Evolutionary conservation across 192 early-diverging fungal species (phyloP).

Genomic region (Gamsiella multidivaricata): DNA sequence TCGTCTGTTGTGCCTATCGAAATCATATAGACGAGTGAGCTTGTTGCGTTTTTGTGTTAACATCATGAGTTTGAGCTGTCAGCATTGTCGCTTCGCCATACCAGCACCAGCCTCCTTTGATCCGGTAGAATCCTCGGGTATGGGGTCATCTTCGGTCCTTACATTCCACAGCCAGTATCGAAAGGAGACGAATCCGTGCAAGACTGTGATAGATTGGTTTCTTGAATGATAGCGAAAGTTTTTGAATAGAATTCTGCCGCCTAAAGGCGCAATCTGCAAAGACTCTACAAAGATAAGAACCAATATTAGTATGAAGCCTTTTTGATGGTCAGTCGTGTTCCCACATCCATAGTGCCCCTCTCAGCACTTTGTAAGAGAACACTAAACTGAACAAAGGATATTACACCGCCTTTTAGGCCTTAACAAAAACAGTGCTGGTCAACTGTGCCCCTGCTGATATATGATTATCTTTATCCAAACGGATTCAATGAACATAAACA

Average conservation of each 20-base stretch:
- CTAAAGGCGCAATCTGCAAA: conserved; percentile 72
- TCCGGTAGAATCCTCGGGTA: conserved; percentile 40
- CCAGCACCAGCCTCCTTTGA: conserved; percentile 28
- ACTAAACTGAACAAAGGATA: too few relatives aligned
- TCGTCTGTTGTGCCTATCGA: conserved; percentile 36
- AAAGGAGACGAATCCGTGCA: conserved; percentile 79
- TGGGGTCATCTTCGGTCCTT: conserved; percentile 54
- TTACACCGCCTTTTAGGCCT: too few relatives aligned
- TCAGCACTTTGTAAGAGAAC: too few relatives aligned
- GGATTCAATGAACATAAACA: too few relatives aligned
- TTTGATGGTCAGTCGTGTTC: too few relatives aligned
- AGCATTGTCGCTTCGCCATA: background rate
- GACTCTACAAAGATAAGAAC: conserved; percentile 63
- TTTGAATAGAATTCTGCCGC: conserved; percentile 80
- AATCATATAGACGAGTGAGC: background rate
- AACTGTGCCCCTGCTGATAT: too few relatives aligned
- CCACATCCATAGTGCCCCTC: too few relatives aligned
- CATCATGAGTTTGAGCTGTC: background rate
- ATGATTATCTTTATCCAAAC: too few relatives aligned
- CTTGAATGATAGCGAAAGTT: conserved; percentile 77
- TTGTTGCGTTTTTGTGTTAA: background rate
- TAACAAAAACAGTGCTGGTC: too few relatives aligned
- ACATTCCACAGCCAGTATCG: conserved; percentile 79
- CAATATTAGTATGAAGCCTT: background rate
- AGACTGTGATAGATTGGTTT: conserved; percentile 74